Conservation (phyloP, 2,329 filamentous ascomycete species). For the Purpureocillium lavendulum region DNA sequence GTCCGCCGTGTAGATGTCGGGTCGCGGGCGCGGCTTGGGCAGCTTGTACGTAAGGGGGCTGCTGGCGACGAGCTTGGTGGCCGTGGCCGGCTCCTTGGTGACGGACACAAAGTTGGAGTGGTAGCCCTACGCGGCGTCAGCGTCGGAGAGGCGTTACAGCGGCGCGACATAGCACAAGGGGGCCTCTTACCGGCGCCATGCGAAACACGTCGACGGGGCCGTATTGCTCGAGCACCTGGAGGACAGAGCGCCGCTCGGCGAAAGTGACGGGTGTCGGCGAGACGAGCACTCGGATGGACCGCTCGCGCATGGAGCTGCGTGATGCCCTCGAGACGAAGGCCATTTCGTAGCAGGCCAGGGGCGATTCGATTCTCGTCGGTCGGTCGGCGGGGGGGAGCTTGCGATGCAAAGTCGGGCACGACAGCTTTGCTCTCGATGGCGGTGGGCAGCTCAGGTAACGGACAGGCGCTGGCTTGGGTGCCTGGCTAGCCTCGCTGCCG, state of each 20-base stretch:
- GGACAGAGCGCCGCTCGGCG: slow-evolving; percentile 45
- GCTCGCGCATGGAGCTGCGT: slow-evolving; percentile 16
- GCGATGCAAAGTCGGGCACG: too few species aligned
- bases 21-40: slow-evolving; percentile 16
- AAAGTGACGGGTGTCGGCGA: slow-evolving; percentile 42
- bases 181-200: slow-evolving; percentile 14
- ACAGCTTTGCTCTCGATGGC: too few species aligned
- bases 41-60: slow-evolving; percentile 42
- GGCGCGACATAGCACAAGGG: background rate
- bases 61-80: slow-evolving; percentile 25
- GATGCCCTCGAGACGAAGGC: slow-evolving; percentile 6
- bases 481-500: too few species aligned
- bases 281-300: slow-evolving; percentile 41
- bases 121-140: slow-evolving; percentile 26
- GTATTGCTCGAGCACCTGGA: slow-evolving; percentile 41
- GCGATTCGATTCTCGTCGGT: too few species aligned
- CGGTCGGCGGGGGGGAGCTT: too few species aligned
- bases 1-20: slow-evolving; percentile 24
- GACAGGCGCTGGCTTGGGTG: too few species aligned
- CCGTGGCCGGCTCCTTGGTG: slow-evolving; percentile 30
- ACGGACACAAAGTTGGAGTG: slow-evolving; percentile 42
- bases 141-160: background rate
- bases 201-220: slow-evolving; percentile 45
- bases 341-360: slow-evolving; percentile 4
- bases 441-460: too few species aligned